A percentile compares a stretch with the other conserved stretches of the same genome.
These are phyloP conservation scores for Cicer bijugum DNA, from an alignment of 306 rosid genomes.

Conservation along the genomic window DNA sequence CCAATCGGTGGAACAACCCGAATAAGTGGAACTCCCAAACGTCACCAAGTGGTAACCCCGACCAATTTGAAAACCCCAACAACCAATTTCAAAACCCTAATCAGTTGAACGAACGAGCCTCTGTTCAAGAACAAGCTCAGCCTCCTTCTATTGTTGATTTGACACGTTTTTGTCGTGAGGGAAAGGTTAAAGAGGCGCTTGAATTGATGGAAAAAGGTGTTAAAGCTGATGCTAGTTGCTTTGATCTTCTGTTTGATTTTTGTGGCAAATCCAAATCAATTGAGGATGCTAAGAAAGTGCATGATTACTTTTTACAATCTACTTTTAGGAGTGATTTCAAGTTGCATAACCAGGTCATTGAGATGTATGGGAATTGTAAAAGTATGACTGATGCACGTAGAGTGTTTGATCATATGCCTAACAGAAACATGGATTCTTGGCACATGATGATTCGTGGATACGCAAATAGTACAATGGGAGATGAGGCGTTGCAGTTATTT, in stretches of 20 bases:
- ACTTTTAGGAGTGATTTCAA: constrained; percentile 62
- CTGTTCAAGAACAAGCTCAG: constrained; percentile 43
- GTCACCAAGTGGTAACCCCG: constrained; percentile 39
- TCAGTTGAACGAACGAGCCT: constrained; percentile 51
- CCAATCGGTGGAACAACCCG: constrained; percentile 50
- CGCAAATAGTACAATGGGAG: constrained; percentile 76
- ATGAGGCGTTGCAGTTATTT: constrained; percentile 80
- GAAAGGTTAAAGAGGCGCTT: constrained; percentile 73
- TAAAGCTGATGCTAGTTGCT: constrained; percentile 75
- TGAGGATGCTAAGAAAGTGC: constrained; percentile 78
- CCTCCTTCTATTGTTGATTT: constrained; percentile 60
- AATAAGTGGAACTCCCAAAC: constrained; percentile 51
- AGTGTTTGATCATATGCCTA: constrained; percentile 87
- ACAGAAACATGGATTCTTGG: constrained; percentile 73
- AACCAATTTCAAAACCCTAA: constrained; percentile 34
- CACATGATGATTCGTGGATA: constrained; percentile 74
- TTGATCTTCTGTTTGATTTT: constrained; percentile 57
- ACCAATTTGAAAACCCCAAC: constrained; percentile 37
- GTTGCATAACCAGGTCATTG: constrained; percentile 70
- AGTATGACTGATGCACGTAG: constrained; percentile 83
- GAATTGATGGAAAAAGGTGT: constrained; percentile 77
- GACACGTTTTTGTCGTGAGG: constrained; percentile 61
- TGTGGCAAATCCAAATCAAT: constrained; percentile 64
- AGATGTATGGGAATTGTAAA: constrained; percentile 75
- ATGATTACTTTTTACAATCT: constrained; percentile 81